phyloP scores from a whole-genome alignment of 306 rosid species.

The Inga laurina region DNA sequence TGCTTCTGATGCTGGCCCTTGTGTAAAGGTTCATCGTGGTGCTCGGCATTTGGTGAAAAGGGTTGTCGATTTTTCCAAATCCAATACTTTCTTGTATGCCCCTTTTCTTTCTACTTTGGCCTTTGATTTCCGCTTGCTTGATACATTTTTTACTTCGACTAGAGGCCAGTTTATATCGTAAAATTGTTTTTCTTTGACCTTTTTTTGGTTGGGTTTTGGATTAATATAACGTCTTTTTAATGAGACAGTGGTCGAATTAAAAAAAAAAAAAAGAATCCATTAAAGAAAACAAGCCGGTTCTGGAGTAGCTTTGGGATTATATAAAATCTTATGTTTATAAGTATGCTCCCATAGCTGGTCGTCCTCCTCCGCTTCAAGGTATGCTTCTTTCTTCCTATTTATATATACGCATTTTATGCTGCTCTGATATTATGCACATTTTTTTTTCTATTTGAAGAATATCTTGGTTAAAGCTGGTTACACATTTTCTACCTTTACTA shows the following conservation, averaged over 20 bases:
- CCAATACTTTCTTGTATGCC: constrained; percentile 65
- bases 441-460: too few species aligned
- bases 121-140: constrained; percentile 19
- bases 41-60: constrained; percentile 35
- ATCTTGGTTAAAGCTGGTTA: too few species aligned
- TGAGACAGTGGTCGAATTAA: too few species aligned
- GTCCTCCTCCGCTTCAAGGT: constrained; percentile 51
- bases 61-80: constrained; percentile 51
- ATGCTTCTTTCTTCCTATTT: not conserved
- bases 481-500: too few species aligned
- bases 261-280: not conserved
- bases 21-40: too few species aligned
- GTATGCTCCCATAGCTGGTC: constrained; percentile 57
- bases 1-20: too few species aligned
- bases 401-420: not conserved
- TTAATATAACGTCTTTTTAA: not conserved
- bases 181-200: not conserved
- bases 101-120: constrained; percentile 47
- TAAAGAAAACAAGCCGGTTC: constrained; percentile 33
- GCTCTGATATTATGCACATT: too few species aligned
- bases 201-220: not conserved
- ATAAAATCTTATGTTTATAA: constrained; percentile 61
- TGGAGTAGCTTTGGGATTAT: constrained; percentile 50
- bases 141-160: constrained; percentile 17
- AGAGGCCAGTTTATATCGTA: constrained; percentile 28